Base-by-base conservation (phyloP, 1,284 basidiomycete genomes). In the Trichosporon inkin region DNA sequence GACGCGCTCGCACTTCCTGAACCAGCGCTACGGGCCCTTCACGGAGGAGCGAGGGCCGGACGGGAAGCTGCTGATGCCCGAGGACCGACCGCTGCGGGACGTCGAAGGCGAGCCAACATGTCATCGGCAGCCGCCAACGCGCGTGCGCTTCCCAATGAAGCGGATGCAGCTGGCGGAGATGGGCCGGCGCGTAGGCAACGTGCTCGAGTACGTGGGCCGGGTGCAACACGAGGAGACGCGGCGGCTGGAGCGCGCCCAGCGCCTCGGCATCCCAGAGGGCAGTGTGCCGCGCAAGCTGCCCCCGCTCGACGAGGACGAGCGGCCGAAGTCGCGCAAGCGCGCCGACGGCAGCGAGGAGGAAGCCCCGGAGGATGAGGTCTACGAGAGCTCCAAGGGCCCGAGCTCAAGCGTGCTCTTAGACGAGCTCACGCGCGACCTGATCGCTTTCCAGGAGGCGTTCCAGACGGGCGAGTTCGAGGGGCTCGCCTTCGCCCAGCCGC, bases 141-240 rank as follows among this genome's bases (percentile, higher is more conserved):
- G 92, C 75, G 88, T 97, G 60, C 89, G 90, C 68, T 99, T 92
- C 86, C 95, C 95, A 0, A 85, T 86, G 64, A 95, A 96, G 77
- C 84, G 95, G 55, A 92, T 88, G 84, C 96, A 93, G 67, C 87
- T 95, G 22, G 88, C 87, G 17, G 95, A 99, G 74, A 96, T 99
- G 92, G 90, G 92, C 75, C 97, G 98, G 80, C 86, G 95, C 19
- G 92, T 96, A 19, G 83, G 92, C 49, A 86, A 88, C 58, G 84
- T 98, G 60, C 85, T 95, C 36, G 95, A 98, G 71, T 98, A 92
- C 85, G 90, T 82, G 16, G 77, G 77, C 0, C 67, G 80, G 19
- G 67, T 74, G 3, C 90, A 93, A 74, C 85, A 85, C 1, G 86
- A 84, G 67, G 88, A 88, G 53, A 81, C 83, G 35, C 89, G 89